Evolutionary conservation across 2,329 filamentous ascomycete species (phyloP).

Genomic region (Trichoderma sp.): DNA sequence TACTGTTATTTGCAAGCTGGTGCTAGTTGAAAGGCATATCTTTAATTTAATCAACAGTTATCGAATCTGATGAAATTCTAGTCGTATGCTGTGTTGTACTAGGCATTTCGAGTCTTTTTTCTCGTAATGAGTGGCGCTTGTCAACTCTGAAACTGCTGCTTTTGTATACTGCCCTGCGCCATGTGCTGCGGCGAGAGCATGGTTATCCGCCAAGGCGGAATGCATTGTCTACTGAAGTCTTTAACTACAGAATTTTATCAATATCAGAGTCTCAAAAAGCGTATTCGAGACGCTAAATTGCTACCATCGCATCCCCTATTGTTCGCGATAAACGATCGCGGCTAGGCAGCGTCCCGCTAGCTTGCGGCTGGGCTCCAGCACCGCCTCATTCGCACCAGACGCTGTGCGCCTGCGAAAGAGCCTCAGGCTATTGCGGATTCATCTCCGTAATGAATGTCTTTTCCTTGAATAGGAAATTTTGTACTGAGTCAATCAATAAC

Average conservation of each 20-base stretch:
- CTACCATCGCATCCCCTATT: not conserved
- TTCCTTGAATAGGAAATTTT: not conserved
- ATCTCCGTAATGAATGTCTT: not conserved
- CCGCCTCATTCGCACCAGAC: slow-evolving; percentile 12
- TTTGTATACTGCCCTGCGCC: not conserved
- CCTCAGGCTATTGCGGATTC: not conserved
- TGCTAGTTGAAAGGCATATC: not conserved
- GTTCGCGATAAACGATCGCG: not conserved
- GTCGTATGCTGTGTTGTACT: too few relatives aligned
- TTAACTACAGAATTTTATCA: not conserved
- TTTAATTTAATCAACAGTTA: not conserved
- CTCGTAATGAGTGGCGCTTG: not conserved
- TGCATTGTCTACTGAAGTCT: not conserved
- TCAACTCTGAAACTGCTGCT: not conserved
- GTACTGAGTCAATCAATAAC: slow-evolving; percentile 6
- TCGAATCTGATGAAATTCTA: not conserved
- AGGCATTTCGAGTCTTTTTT: not conserved
- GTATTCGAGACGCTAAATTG: not conserved
- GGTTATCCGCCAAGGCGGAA: not conserved
- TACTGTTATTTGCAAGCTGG: not conserved
- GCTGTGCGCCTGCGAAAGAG: slow-evolving; percentile 7
- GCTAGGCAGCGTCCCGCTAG: not conserved
- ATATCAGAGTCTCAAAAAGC: not conserved
- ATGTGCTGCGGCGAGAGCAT: not conserved
- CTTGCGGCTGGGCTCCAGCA: slow-evolving; percentile 10